Percentiles rank a stretch among this genome's conserved stretches.
These are phyloP conservation scores for Saksenaea vasiformis DNA, from an alignment of 371 early-diverging fungal species.

Conservation along the genomic window DNA sequence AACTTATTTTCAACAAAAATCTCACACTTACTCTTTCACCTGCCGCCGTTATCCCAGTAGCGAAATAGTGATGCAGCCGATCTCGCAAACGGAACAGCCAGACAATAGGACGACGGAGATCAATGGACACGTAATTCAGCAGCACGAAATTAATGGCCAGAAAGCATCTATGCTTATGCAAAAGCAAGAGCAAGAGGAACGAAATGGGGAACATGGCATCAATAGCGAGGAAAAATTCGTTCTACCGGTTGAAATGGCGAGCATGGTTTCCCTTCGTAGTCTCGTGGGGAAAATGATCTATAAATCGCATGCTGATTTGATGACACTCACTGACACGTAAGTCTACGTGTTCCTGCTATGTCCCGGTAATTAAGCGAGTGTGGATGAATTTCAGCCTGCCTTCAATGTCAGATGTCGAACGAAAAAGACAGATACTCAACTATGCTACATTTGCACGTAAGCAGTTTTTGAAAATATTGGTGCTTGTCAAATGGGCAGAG, in stretches of 20 bases:
- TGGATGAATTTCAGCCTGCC: conserved; percentile 45
- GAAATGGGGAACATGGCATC: not conserved
- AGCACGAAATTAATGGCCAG: conserved; percentile 11
- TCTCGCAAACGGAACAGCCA: conserved; percentile 13
- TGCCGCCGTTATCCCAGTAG: not conserved
- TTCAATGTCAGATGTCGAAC: conserved; percentile 58
- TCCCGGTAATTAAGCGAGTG: not conserved
- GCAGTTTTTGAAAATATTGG: conserved; percentile 65
- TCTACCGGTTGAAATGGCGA: conserved; percentile 53
- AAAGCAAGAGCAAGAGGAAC: conserved; percentile 1
- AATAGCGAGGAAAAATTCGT: conserved; percentile 25
- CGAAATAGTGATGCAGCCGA: conserved; percentile 13
- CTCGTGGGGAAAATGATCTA: conserved; percentile 60
- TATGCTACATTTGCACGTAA: conserved; percentile 61
- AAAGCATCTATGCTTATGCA: conserved; percentile 8
- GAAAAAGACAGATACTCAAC: conserved; percentile 59
- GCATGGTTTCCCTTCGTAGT: conserved; percentile 60
- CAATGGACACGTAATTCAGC: conserved; percentile 12
- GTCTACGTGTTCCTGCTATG: conserved; percentile 11
- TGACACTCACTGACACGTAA: conserved; percentile 64
- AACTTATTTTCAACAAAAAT: not conserved
- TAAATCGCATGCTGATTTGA: conserved; percentile 58
- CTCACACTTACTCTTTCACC: not conserved
- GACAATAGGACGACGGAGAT: conserved; percentile 7
- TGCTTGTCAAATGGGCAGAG: conserved; percentile 74